phyloP scores from a whole-genome alignment of 306 rosid genomes.

The Prunus campanulata region DNA sequence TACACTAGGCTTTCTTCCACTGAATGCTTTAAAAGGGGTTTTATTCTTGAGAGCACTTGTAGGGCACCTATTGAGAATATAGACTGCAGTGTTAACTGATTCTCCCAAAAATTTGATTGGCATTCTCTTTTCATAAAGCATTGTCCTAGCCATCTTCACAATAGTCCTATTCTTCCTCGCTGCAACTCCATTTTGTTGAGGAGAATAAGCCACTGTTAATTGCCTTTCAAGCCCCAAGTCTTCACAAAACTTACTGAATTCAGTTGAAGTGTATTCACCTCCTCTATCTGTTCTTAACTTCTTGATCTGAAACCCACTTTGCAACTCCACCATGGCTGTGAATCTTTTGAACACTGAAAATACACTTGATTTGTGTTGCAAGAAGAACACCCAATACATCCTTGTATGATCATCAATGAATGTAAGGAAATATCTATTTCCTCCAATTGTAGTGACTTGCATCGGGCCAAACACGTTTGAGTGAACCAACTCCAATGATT shows the following conservation, averaged over 20 bases:
- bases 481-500: not conserved
- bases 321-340: not conserved
- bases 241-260: not conserved
- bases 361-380: not conserved
- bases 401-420: not conserved
- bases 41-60: too few species aligned
- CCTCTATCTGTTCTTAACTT: not conserved
- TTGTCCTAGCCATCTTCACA: not conserved
- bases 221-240: not conserved
- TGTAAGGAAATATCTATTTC: not conserved
- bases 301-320: not conserved
- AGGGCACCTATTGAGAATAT: too few species aligned
- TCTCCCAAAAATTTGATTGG: not conserved
- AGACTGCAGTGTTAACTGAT: not conserved
- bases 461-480: not conserved
- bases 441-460: not conserved
- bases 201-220: not conserved
- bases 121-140: not conserved
- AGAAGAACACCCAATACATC: not conserved
- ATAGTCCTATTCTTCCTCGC: not conserved
- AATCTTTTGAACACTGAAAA: not conserved
- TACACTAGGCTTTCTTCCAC: too few species aligned
- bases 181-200: not conserved
- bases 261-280: not conserved
- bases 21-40: too few species aligned